Percentiles rank a stretch among this genome's conserved stretches.
These are phyloP conservation scores for Sutorius australiensis DNA, from an alignment of 768 basidiomycete species.

Conservation along the genomic window DNA sequence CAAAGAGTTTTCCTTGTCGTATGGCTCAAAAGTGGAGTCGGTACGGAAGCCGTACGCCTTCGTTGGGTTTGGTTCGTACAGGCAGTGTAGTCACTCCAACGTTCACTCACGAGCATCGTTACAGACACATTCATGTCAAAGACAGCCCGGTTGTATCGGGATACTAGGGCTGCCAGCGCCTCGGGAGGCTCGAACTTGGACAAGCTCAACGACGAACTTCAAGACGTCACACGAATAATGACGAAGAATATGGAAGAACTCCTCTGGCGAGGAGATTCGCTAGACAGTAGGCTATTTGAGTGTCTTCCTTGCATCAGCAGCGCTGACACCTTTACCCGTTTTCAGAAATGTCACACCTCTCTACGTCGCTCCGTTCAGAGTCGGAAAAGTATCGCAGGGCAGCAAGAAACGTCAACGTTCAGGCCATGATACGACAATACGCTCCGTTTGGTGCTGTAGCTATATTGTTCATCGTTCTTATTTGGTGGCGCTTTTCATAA, in stretches of 20 bases:
- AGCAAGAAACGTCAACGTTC: constrained; percentile 88
- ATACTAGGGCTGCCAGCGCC: constrained; percentile 81
- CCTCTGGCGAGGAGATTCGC: constrained; percentile 94
- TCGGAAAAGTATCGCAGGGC: constrained; percentile 97
- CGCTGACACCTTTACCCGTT: constrained; percentile 1
- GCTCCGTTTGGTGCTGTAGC: constrained; percentile 85
- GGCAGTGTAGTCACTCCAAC: neutral
- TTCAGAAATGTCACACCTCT: constrained; percentile 94
- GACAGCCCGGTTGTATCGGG: constrained; percentile 91
- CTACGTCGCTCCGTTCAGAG: constrained; percentile 89
- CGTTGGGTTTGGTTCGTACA: constrained; percentile 84
- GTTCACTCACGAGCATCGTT: constrained; percentile 1
- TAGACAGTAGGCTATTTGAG: constrained; percentile 70
- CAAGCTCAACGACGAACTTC: constrained; percentile 90
- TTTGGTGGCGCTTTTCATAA: constrained; percentile 78
- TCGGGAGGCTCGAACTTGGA: constrained; percentile 67
- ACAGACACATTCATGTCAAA: constrained; percentile 98
- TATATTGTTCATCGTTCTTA: constrained; percentile 70
- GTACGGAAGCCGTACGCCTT: constrained; percentile 98
- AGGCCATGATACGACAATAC: constrained; percentile 93
- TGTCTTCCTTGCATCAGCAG: neutral
- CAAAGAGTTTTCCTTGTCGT: constrained; percentile 91
- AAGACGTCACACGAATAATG: constrained; percentile 99
- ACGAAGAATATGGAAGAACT: constrained; percentile 99
- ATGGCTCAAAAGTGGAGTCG: constrained; percentile 89